A percentile compares a stretch with the other conserved stretches of the same genome.
These are phyloP conservation scores for Russula foetens DNA, from an alignment of 768 basidiomycete genomes.

Conservation along the genomic window DNA sequence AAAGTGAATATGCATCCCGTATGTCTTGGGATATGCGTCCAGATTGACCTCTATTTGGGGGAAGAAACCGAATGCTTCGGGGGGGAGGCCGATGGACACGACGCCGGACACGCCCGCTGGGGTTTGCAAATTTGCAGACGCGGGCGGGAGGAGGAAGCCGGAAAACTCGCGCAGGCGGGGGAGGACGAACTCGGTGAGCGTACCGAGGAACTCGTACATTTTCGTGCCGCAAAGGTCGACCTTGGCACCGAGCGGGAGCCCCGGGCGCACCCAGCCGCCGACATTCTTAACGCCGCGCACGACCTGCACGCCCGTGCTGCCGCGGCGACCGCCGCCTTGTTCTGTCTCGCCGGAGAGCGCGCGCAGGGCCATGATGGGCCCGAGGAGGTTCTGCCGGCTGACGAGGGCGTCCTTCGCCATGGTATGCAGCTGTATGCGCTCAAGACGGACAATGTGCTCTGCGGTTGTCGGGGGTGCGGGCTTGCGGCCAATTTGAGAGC, in stretches of 20 bases:
- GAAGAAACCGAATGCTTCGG: conserved; percentile 81
- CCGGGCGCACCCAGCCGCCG: conserved; percentile 78
- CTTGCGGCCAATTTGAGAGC: conserved; percentile 55
- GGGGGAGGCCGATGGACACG: conserved; percentile 80
- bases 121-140: conserved; percentile 59
- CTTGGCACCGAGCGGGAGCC: conserved; percentile 78
- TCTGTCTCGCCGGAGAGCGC: conserved; percentile 80
- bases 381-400: conserved; percentile 66
- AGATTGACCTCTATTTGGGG: conserved; percentile 94
- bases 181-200: conserved; percentile 89
- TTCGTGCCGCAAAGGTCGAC: conserved; percentile 84
- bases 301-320: conserved; percentile 71
- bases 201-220: conserved; percentile 92
- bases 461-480: conserved; percentile 57
- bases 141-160: conserved; percentile 72
- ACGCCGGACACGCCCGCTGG: conserved; percentile 80
- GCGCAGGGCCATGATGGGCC: conserved; percentile 82
- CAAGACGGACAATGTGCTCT: conserved; percentile 65
- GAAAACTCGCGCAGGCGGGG: conserved; percentile 87
- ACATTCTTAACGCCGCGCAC: conserved; percentile 58
- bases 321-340: conserved; percentile 62
- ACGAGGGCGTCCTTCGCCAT: conserved; percentile 75
- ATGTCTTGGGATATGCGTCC: conserved; percentile 77
- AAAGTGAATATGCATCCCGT: conserved; percentile 93
- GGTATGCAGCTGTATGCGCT: conserved; percentile 78